Conservation (phyloP, 2,329 filamentous ascomycete species). For the Tothia fuscella region DNA sequence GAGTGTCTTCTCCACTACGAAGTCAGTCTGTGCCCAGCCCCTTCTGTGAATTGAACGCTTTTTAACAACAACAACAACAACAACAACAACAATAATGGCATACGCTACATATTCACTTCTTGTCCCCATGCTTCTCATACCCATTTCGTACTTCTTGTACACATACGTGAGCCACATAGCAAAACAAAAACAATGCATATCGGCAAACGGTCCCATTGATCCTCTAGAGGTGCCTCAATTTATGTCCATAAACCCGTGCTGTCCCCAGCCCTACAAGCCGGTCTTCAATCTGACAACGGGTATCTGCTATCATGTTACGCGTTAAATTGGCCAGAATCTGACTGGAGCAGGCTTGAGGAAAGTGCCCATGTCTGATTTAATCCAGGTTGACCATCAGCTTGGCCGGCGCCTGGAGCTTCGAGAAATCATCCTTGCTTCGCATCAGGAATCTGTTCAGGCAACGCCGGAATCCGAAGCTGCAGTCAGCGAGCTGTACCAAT, state of each 20-base stretch:
- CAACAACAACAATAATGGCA: background rate
- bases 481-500: slow-evolving; percentile 45
- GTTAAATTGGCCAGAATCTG: background rate
- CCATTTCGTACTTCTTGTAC: too few relatives aligned
- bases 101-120: background rate
- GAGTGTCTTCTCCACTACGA: too few relatives aligned
- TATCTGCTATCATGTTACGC: slow-evolving; percentile 26
- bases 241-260: background rate
- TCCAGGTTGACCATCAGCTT: slow-evolving; percentile 49
- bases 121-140: too few relatives aligned
- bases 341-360: slow-evolving; percentile 37
- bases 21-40: too few relatives aligned
- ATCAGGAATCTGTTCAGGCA: slow-evolving; percentile 30
- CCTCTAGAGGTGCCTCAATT: background rate
- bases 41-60: too few relatives aligned
- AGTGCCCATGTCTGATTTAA: slow-evolving; percentile 38
- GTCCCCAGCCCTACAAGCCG: slow-evolving; percentile 44
- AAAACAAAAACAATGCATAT: background rate
- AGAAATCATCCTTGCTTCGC: slow-evolving; percentile 31
- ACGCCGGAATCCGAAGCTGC: slow-evolving; percentile 30
- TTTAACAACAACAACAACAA: background rate
- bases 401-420: slow-evolving; percentile 39
- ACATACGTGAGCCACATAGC: too few relatives aligned
- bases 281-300: slow-evolving; percentile 54
- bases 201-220: background rate